Percentiles rank a stretch among this genome's conserved stretches.
Conservation (phyloP, 1,284 basidiomycete genomes). For the Hemileccinum hortonii region DNA sequence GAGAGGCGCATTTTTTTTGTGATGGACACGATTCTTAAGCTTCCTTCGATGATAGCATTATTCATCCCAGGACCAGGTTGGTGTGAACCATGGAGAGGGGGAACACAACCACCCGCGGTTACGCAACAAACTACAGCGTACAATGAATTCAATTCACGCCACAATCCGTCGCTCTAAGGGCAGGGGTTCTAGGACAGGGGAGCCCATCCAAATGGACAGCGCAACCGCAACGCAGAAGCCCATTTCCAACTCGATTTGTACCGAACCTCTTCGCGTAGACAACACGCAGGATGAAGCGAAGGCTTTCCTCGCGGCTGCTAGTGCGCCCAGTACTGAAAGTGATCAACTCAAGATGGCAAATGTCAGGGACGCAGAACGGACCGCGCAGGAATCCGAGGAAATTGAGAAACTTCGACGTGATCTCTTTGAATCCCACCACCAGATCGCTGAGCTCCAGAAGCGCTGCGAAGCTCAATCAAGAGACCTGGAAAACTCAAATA, state of each 20-base stretch:
- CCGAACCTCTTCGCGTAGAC: too few species aligned
- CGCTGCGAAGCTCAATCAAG: conserved; percentile 10
- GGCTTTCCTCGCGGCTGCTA: too few species aligned
- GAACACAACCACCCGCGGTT: not conserved
- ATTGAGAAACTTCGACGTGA: conserved; percentile 9
- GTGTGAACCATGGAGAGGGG: not conserved
- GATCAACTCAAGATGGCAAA: not conserved
- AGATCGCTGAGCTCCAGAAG: conserved; percentile 6
- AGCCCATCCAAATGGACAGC: not conserved
- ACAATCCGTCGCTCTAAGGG: not conserved
- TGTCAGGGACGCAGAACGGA: not conserved
- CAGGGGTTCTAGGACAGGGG: too few species aligned
- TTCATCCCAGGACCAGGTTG: not conserved
- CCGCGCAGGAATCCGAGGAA: not conserved
- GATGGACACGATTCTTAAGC: not conserved
- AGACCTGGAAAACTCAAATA: conserved; percentile 8
- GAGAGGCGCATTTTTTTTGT: not conserved
- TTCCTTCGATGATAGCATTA: not conserved
- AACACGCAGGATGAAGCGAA: not conserved
- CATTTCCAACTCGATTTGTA: not conserved
- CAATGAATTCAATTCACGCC: not conserved
- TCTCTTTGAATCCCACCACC: conserved; percentile 1
- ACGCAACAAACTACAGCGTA: not conserved
- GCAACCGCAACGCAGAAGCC: not conserved
- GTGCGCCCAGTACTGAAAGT: not conserved